phyloP scores from a whole-genome alignment of 345 rosid species.

The Sonneratia caseolaris region DNA sequence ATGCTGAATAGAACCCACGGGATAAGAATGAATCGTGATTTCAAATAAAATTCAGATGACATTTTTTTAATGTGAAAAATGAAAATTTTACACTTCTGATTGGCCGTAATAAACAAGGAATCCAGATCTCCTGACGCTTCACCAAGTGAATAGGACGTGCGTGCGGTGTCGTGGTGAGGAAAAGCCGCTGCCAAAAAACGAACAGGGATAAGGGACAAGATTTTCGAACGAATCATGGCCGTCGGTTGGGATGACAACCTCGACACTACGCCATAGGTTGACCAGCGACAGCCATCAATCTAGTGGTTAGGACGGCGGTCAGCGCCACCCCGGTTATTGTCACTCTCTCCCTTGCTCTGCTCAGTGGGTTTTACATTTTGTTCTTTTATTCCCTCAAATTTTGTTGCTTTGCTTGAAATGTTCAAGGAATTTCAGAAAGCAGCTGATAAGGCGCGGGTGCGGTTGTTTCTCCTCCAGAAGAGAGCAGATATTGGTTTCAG shows the following conservation, averaged over 20 bases:
- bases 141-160: too few species aligned
- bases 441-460: constrained; percentile 36
- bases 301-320: not conserved
- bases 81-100: too few species aligned
- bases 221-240: constrained; percentile 2
- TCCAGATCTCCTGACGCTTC: too few species aligned
- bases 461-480: constrained; percentile 15
- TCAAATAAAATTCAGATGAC: too few species aligned
- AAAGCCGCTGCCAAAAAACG: too few species aligned
- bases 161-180: too few species aligned
- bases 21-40: too few species aligned
- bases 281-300: constrained; percentile 1
- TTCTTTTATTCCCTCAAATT: not conserved
- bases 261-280: not conserved
- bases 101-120: too few species aligned
- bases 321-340: not conserved
- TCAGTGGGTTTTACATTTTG: too few species aligned
- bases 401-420: constrained; percentile 16
- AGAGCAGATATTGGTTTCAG: constrained; percentile 10
- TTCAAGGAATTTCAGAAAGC: constrained; percentile 37
- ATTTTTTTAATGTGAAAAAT: too few species aligned
- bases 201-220: not conserved
- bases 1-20: too few species aligned
- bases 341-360: not conserved
- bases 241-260: not conserved